A percentile compares a stretch with the other conserved stretches of the same genome.
These are phyloP conservation scores for Salix dunnii DNA, from an alignment of 345 rosid genomes.

Conservation along the genomic window DNA sequence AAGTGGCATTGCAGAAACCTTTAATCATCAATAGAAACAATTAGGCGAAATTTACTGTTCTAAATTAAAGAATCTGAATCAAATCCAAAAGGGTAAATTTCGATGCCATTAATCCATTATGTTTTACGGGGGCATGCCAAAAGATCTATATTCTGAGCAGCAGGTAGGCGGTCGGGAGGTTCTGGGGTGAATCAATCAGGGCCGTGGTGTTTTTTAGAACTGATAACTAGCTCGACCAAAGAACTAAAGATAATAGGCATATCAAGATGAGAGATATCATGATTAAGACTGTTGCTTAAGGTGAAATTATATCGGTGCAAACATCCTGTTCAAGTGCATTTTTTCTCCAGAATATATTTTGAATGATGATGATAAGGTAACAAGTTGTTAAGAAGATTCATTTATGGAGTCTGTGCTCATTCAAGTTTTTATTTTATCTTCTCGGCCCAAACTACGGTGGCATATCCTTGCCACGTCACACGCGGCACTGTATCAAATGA, in stretches of 20 bases:
- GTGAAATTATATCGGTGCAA: constrained; percentile 27
- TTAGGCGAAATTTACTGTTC: background rate
- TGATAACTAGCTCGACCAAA: constrained; percentile 8
- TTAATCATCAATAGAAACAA: background rate
- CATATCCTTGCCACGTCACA: background rate
- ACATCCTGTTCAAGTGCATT: background rate
- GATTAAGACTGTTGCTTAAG: constrained; percentile 26
- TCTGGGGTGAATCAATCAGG: background rate
- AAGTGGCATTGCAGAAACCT: background rate
- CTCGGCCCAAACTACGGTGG: background rate
- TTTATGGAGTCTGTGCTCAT: background rate
- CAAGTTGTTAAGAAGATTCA: background rate
- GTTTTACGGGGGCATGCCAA: background rate
- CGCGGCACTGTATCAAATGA: background rate
- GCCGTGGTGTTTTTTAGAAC: background rate
- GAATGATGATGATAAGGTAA: background rate
- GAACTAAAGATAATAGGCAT: constrained; percentile 15
- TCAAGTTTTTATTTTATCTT: background rate
- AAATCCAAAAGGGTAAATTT: background rate
- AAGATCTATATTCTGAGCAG: background rate
- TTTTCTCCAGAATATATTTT: background rate
- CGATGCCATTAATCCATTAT: background rate
- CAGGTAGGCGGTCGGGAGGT: background rate
- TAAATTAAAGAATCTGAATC: background rate
- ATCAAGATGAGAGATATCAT: constrained; percentile 9